Conservation (phyloP, 2,329 filamentous ascomycete genomes). For the Rutstroemia sp. region DNA sequence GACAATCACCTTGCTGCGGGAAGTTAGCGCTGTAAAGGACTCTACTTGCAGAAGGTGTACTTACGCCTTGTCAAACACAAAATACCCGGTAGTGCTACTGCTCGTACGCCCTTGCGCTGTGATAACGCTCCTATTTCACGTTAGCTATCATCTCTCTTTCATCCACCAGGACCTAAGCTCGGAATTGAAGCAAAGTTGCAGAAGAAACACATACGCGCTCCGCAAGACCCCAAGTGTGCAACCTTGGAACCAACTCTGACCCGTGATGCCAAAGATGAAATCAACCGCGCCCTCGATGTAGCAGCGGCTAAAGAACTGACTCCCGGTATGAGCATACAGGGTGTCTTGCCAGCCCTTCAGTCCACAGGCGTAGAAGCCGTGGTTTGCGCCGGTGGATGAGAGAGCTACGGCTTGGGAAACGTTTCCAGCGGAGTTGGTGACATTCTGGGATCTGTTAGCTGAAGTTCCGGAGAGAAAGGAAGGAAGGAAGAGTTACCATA, state of each 20-base stretch:
- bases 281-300: slow-evolving; percentile 51
- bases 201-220: too few relatives aligned
- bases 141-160: too few relatives aligned
- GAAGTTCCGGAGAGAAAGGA: too few relatives aligned
- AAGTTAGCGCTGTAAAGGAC: too few relatives aligned
- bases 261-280: slow-evolving; percentile 49
- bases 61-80: slow-evolving; percentile 45
- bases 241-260: slow-evolving; percentile 43
- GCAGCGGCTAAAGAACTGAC: slow-evolving; percentile 47
- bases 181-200: too few relatives aligned
- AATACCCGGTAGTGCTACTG: slow-evolving; percentile 37
- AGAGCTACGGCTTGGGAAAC: too few relatives aligned
- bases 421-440: too few relatives aligned
- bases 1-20: slow-evolving; percentile 26
- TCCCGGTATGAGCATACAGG: slow-evolving; percentile 40
- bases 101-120: slow-evolving; percentile 33
- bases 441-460: too few relatives aligned
- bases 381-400: slow-evolving; percentile 25
- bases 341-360: slow-evolving; percentile 52
- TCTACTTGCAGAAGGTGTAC: slow-evolving; percentile 25
- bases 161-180: too few relatives aligned
- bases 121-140: slow-evolving; percentile 16
- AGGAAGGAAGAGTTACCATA: too few relatives aligned
- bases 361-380: slow-evolving; percentile 49
- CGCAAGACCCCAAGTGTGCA: too few relatives aligned